These are phyloP conservation scores for Pleurotus ostreatus DNA, from an alignment of 768 basidiomycete species.

Conservation along the genomic window DNA sequence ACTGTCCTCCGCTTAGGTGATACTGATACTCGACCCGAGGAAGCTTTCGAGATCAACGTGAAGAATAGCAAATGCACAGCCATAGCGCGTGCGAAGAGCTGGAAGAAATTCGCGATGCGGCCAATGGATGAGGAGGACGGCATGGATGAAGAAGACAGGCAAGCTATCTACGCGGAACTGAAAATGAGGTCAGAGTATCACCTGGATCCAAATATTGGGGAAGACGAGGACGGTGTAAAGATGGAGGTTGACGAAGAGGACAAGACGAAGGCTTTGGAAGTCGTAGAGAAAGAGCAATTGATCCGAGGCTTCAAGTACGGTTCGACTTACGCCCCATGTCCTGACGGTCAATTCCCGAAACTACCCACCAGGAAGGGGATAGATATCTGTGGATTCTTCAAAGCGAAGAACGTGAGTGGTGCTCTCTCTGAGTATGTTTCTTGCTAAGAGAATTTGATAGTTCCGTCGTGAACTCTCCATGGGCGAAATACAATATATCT, in stretches of 20 bases:
- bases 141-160: conserved; percentile 28
- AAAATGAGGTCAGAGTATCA: conserved; percentile 55
- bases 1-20: conserved; percentile 80
- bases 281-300: conserved; percentile 76
- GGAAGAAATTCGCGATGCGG: conserved; percentile 70
- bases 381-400: conserved; percentile 85
- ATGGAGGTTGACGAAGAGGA: conserved; percentile 33
- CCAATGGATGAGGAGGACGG: conserved; percentile 28
- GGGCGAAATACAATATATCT: conserved; percentile 84
- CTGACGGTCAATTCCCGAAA: conserved; percentile 77
- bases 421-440: neutral
- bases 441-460: conserved; percentile 31
- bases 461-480: conserved; percentile 80
- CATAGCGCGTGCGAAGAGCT: conserved; percentile 59
- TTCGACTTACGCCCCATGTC: conserved; percentile 80
- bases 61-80: conserved; percentile 81
- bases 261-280: conserved; percentile 37
- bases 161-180: conserved; percentile 35
- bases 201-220: conserved; percentile 36
- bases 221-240: conserved; percentile 32
- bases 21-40: conserved; percentile 54
- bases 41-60: conserved; percentile 71
- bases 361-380: conserved; percentile 80
- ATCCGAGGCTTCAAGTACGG: conserved; percentile 87
- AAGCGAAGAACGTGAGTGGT: conserved; percentile 50